These are phyloP conservation scores for Hippophae gyantsensis DNA, from an alignment of 306 rosid genomes.

Conservation along the genomic window DNA sequence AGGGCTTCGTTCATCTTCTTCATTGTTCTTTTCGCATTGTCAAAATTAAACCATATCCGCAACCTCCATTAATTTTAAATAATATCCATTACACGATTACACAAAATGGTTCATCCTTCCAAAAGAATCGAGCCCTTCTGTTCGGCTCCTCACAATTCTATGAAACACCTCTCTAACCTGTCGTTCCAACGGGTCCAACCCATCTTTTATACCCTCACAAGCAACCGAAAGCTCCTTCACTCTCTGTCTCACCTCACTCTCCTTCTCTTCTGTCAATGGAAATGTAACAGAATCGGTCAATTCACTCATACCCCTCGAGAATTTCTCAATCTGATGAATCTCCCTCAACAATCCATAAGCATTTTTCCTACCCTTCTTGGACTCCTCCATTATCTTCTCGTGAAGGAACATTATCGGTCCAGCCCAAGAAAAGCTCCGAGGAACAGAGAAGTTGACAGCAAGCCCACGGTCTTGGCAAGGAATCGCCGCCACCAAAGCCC, in stretches of 20 bases:
- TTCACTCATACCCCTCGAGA: constrained; percentile 53
- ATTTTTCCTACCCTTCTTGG: constrained; percentile 63
- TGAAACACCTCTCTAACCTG: constrained; percentile 87
- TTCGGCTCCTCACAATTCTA: constrained; percentile 59
- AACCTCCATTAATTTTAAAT: constrained; percentile 8
- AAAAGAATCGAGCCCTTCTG: constrained; percentile 62
- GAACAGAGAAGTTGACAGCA: constrained; percentile 47
- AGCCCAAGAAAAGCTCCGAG: constrained; percentile 59
- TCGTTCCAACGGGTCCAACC: constrained; percentile 67
- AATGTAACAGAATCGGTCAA: constrained; percentile 58
- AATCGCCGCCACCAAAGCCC: constrained; percentile 92
- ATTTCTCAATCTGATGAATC: constrained; percentile 74
- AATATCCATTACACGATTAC: constrained; percentile 1
- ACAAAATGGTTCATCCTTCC: constrained; percentile 32
- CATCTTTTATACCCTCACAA: constrained; percentile 43
- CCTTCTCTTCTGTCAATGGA: constrained; percentile 65
- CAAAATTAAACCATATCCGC: not conserved
- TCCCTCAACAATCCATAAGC: constrained; percentile 65
- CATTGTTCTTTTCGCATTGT: constrained; percentile 7
- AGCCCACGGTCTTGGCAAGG: constrained; percentile 95
- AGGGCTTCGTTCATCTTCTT: not conserved
- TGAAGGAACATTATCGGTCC: constrained; percentile 48
- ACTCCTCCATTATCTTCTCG: constrained; percentile 71
- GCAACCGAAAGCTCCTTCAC: constrained; percentile 54
- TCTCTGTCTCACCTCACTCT: constrained; percentile 46